Evolutionary conservation across 495 filamentous ascomycete genomes (phyloP).

Genomic region (Penicillium verhagenii): DNA sequence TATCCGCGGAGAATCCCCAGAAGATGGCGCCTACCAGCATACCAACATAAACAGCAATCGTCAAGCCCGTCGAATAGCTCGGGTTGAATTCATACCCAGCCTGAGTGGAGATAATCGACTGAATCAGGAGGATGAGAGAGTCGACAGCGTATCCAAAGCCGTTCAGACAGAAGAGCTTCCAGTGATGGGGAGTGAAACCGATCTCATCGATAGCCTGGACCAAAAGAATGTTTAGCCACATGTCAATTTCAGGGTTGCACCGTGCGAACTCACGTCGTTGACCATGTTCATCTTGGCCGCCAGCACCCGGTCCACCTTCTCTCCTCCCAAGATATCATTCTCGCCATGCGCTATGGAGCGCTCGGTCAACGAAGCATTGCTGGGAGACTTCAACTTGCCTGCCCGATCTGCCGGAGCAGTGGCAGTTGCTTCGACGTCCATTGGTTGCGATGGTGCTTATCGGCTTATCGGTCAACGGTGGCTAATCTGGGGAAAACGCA

Average conservation of each 20-base stretch:
- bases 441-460: conserved; percentile 3
- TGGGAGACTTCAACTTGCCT: conserved; percentile 2
- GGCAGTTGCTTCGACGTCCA: conserved; percentile 19
- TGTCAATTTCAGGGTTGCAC: not conserved
- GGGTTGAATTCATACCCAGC: conserved; percentile 60
- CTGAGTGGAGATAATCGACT: conserved; percentile 55
- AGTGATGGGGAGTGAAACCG: conserved; percentile 66
- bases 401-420: not conserved
- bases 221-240: not conserved
- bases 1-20: conserved; percentile 54
- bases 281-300: conserved; percentile 67
- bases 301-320: conserved; percentile 58
- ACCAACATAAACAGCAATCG: conserved; percentile 57
- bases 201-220: conserved; percentile 66
- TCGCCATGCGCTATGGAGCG: conserved; percentile 32
- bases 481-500: not conserved
- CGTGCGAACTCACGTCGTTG: conserved; percentile 56
- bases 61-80: conserved; percentile 49
- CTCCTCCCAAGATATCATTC: conserved; percentile 51
- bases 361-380: conserved; percentile 3
- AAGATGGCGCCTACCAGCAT: conserved; percentile 55
- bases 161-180: conserved; percentile 64
- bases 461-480: not conserved
- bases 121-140: conserved; percentile 64
- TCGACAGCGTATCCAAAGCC: conserved; percentile 73